A percentile compares a stretch with the other conserved stretches of the same genome.
These are phyloP conservation scores for Blastobotrys arbuscula DNA, from an alignment of 1,139 yeast species.

Conservation along the genomic window DNA sequence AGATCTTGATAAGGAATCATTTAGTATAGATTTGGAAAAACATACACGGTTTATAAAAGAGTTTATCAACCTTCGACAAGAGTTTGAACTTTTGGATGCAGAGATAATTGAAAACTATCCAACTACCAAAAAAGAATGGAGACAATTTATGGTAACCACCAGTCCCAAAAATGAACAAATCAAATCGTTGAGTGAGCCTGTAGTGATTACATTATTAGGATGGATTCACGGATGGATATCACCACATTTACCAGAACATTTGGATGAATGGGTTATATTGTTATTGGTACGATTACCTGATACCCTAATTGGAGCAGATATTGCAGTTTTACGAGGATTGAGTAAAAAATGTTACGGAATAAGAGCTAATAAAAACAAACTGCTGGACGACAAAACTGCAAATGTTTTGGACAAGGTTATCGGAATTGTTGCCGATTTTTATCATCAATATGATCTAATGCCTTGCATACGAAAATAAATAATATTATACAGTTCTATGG, in stretches of 20 bases:
- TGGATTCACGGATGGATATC: conserved; percentile 29
- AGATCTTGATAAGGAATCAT: background rate
- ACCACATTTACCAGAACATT: conserved; percentile 17
- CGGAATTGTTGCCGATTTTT: conserved; percentile 30
- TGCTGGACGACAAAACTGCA: conserved; percentile 20
- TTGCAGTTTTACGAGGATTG: conserved; percentile 37
- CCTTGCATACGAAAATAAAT: conserved; percentile 1
- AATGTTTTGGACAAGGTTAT: conserved; percentile 29
- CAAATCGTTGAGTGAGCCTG: conserved; percentile 19
- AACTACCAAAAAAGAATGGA: conserved; percentile 25
- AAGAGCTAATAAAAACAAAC: conserved; percentile 8
- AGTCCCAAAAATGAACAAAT: conserved; percentile 5
- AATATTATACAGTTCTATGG: conserved; percentile 16
- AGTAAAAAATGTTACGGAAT: conserved; percentile 38
- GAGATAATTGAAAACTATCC: conserved; percentile 19
- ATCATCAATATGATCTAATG: conserved; percentile 35
- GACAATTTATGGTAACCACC: conserved; percentile 15
- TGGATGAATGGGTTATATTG: conserved; percentile 38
- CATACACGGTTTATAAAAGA: conserved; percentile 15
- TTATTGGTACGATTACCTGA: conserved; percentile 37
- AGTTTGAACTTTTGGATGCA: conserved; percentile 5
- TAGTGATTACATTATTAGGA: conserved; percentile 22
- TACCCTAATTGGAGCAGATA: conserved; percentile 35
- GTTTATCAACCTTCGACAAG: conserved; percentile 15
- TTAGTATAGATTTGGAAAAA: conserved; percentile 15